These are phyloP conservation scores for Neopestalotiopsis sp. DNA, from an alignment of 2,329 filamentous ascomycete genomes.

Conservation along the genomic window DNA sequence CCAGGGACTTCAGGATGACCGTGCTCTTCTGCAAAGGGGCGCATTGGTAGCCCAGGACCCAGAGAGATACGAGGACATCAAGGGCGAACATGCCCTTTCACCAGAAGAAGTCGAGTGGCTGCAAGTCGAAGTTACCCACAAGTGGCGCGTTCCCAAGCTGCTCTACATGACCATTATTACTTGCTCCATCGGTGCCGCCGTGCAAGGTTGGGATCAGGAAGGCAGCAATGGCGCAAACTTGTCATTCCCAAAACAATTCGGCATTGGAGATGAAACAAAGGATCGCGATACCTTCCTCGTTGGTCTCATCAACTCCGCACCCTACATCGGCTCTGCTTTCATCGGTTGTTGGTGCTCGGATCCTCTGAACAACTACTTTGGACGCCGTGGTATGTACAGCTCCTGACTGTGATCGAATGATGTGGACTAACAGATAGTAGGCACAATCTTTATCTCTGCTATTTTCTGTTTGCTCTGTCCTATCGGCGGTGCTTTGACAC, in stretches of 20 bases:
- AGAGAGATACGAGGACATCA: conserved; percentile 50
- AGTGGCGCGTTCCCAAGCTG: conserved; percentile 69
- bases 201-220: conserved; percentile 54
- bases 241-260: conserved; percentile 48
- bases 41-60: conserved; percentile 44
- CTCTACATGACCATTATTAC: conserved; percentile 67
- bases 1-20: conserved; percentile 23
- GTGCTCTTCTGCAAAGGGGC: conserved; percentile 26
- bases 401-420: not conserved
- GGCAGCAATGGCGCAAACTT: conserved; percentile 45
- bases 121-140: conserved; percentile 62
- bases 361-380: conserved; percentile 48
- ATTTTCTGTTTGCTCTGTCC: conserved; percentile 6
- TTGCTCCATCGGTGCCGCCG: conserved; percentile 50
- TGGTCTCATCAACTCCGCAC: conserved; percentile 59
- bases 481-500: conserved; percentile 38
- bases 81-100: conserved; percentile 53
- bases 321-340: conserved; percentile 48
- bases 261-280: conserved; percentile 41
- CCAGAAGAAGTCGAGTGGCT: conserved; percentile 61
- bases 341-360: conserved; percentile 56
- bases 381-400: conserved; percentile 42
- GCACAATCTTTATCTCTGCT: conserved; percentile 34
- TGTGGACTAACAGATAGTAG: not conserved
- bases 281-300: conserved; percentile 58